Evolutionary conservation across 306 rosid species (phyloP).

Genomic region (Cicer cuneatum): DNA sequence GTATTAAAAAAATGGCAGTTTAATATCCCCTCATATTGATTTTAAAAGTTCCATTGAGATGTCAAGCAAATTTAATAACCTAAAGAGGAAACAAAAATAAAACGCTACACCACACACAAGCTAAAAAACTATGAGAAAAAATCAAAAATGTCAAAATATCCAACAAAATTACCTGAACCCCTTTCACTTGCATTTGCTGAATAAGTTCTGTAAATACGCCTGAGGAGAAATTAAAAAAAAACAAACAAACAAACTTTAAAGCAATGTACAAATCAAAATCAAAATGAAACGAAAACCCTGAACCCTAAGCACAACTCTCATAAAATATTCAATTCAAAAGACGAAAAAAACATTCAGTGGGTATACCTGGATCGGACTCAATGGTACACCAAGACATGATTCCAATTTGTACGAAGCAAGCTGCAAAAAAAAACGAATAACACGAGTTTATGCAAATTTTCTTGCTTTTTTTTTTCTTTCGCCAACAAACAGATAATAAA

Average conservation of each 20-base stretch:
- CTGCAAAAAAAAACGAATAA: conserved; percentile 49
- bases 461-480: neutral
- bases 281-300: conserved; percentile 29
- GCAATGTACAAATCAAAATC: conserved; percentile 24
- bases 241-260: conserved; percentile 37
- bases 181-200: conserved; percentile 99
- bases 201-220: conserved; percentile 97
- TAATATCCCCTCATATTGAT: neutral
- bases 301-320: conserved; percentile 20
- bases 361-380: conserved; percentile 96
- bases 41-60: neutral
- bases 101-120: neutral
- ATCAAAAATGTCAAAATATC: neutral
- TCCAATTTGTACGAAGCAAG: conserved; percentile 37
- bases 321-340: neutral
- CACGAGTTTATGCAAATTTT: neutral
- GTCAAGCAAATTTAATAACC: neutral
- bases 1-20: neutral
- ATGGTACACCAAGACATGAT: conserved; percentile 99
- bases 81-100: conserved; percentile 22
- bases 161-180: conserved; percentile 73
- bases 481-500: neutral
- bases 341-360: neutral
- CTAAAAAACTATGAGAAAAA: conserved; percentile 2
- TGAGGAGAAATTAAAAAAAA: conserved; percentile 46